Evolutionary conservation across 495 filamentous ascomycete species (phyloP), one percentile per base, ranked within the genome.

Genomic region (Astrothelium subdiscretum): DNA sequence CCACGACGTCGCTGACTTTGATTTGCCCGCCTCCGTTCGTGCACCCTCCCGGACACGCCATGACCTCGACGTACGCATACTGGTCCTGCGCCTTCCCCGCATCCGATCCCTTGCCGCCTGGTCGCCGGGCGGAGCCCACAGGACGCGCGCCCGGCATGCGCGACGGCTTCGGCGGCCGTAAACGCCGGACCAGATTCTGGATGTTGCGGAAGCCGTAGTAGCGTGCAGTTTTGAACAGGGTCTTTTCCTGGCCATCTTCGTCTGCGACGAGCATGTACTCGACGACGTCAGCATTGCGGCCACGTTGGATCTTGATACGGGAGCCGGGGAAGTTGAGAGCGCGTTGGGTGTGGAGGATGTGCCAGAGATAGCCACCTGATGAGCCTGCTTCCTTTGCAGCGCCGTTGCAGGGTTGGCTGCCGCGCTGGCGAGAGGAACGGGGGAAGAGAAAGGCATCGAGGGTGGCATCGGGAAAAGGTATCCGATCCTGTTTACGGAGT

Each of bases 151-250:
- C 90, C 0, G 91, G 89, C 76, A 95, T 85, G 35, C 89, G 82
- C 31, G 85, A 88, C 12, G 79, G 75, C 58, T 81, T 85, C 1
- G 85, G 81, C 0, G 94, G 94, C 68, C 95, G 95, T 44, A 98
- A 75, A 62, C 87, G 84, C 4, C 94, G 83, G 31, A 98, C 95
- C 18, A 98, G 80, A 66, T 98, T 98, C 72, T 97, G 92, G 64
- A 98, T 98, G 67, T 98, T 98, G 32, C 92, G 81, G 77, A 97
- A 98, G 2, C 94, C 94, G 70, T 97, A 98, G 69, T 91, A 97
- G 58, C 94, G 84, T 20, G 91, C 91, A 31, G 90, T 86, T 68
- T 85, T 88, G 76, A 96, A 83, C 13, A 95, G 68, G 1, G 80
- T 61, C 24, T 29, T 54, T 8, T 65, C 73, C 48, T 84, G 75